phyloP scores from a whole-genome alignment of 768 basidiomycete species.

The Macrolepiota fuliginosa region DNA sequence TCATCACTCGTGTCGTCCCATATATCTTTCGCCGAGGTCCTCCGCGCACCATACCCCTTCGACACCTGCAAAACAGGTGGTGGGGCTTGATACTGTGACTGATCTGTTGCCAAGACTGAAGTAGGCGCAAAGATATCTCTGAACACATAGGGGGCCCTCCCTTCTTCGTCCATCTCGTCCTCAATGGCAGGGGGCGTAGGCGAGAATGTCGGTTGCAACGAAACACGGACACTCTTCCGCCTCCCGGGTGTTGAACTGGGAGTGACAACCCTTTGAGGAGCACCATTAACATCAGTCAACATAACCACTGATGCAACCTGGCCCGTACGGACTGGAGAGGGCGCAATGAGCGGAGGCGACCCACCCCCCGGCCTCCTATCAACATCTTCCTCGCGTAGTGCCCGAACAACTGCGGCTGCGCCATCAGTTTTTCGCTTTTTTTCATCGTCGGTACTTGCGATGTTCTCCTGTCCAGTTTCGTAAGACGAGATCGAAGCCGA shows the following conservation, averaged over 20 bases:
- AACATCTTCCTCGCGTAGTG: background rate
- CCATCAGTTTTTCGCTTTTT: background rate
- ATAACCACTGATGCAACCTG: background rate
- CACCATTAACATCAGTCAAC: background rate
- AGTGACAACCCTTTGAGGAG: background rate
- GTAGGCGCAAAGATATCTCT: background rate
- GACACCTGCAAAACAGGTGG: slow-evolving; percentile 4
- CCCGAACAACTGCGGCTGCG: background rate
- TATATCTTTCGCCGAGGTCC: slow-evolving; percentile 14
- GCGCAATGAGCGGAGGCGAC: background rate
- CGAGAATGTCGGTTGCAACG: slow-evolving; percentile 73
- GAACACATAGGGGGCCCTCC: slow-evolving; percentile 21
- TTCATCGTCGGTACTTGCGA: slow-evolving; percentile 23
- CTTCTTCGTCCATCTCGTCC: slow-evolving; percentile 41
- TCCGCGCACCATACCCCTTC: background rate
- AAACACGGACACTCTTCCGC: slow-evolving; percentile 77
- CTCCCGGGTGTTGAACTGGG: slow-evolving; percentile 24
- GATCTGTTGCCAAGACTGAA: background rate
- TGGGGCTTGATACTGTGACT: background rate
- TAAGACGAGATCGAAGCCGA: slow-evolving; percentile 57
- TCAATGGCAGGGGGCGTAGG: slow-evolving; percentile 64
- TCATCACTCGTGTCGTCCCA: slow-evolving; percentile 82
- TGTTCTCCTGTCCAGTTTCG: slow-evolving; percentile 60
- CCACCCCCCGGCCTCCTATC: slow-evolving; percentile 17
- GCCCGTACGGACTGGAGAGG: background rate